phyloP scores from a whole-genome alignment of 2,329 filamentous ascomycete genomes.

The Colletotrichum horii region DNA sequence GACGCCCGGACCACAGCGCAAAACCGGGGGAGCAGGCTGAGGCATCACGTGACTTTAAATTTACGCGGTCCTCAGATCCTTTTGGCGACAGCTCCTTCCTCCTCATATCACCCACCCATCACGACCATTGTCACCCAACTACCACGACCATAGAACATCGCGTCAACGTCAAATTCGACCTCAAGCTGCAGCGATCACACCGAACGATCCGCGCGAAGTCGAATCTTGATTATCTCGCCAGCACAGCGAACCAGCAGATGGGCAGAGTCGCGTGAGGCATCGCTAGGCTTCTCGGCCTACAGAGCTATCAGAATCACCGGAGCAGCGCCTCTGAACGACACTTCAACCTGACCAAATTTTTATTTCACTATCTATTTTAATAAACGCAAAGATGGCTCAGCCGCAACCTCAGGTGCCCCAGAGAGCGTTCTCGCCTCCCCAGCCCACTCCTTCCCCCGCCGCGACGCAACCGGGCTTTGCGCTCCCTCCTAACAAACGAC shows the following conservation, averaged over 20 bases:
- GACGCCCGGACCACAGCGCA: background rate
- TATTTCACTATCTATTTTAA: background rate
- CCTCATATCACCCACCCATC: constrained; percentile 8
- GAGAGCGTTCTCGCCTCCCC: constrained; percentile 67
- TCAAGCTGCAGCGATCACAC: background rate
- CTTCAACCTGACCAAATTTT: constrained; percentile 13
- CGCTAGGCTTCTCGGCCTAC: constrained; percentile 57
- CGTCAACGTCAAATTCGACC: background rate
- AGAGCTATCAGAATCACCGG: constrained; percentile 28
- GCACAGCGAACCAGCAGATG: constrained; percentile 40
- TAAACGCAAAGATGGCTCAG: constrained; percentile 57
- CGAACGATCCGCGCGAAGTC: background rate
- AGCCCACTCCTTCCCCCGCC: constrained; percentile 65
- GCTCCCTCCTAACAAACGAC: constrained; percentile 76
- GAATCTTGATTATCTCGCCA: background rate
- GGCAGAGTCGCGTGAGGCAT: constrained; percentile 47
- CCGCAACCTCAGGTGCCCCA: constrained; percentile 58
- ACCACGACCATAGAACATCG: background rate
- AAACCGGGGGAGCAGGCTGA: background rate
- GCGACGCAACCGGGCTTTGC: constrained; percentile 56
- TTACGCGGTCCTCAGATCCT: constrained; percentile 7
- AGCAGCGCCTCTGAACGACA: constrained; percentile 3
- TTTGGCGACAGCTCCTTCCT: constrained; percentile 14
- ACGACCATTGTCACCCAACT: background rate
- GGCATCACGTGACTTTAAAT: constrained; percentile 48